Percentiles rank a stretch among this genome's conserved stretches.
These are phyloP conservation scores for Actinidia polygama DNA, from an alignment of 179 eudicot species.

Conservation along the genomic window DNA sequence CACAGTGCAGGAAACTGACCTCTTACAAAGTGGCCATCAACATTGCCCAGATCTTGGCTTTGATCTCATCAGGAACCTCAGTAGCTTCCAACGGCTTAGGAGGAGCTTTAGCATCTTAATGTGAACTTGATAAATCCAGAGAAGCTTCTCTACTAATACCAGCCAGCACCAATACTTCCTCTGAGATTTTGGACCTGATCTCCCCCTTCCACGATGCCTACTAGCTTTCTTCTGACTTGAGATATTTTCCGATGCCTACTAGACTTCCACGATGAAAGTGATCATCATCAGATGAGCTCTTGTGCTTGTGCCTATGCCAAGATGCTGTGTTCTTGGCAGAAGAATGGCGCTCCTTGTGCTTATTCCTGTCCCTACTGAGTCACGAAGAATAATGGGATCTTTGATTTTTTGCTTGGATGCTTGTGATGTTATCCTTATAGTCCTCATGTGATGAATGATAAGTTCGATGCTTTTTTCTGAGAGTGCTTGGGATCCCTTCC, in stretches of 20 bases:
- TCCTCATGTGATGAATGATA: constrained; percentile 29
- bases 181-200: constrained; percentile 56
- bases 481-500: constrained; percentile 41
- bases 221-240: constrained; percentile 57
- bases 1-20: not conserved
- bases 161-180: constrained; percentile 41
- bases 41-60: constrained; percentile 98
- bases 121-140: constrained; percentile 42
- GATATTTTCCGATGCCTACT: constrained; percentile 40
- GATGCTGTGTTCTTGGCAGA: constrained; percentile 43
- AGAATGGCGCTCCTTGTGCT: constrained; percentile 52
- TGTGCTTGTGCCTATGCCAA: constrained; percentile 34
- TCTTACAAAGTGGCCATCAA: constrained; percentile 64
- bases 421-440: constrained; percentile 26
- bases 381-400: constrained; percentile 57
- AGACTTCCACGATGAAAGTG: constrained; percentile 29
- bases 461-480: constrained; percentile 55
- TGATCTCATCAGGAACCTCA: constrained; percentile 84
- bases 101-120: constrained; percentile 41
- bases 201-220: constrained; percentile 97
- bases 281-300: constrained; percentile 48
- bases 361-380: constrained; percentile 55
- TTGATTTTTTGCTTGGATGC: constrained; percentile 50
- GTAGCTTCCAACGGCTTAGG: constrained; percentile 62
- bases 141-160: constrained; percentile 56